Conservation (phyloP, 2,329 filamentous ascomycete genomes). For the Nemania sp. region DNA sequence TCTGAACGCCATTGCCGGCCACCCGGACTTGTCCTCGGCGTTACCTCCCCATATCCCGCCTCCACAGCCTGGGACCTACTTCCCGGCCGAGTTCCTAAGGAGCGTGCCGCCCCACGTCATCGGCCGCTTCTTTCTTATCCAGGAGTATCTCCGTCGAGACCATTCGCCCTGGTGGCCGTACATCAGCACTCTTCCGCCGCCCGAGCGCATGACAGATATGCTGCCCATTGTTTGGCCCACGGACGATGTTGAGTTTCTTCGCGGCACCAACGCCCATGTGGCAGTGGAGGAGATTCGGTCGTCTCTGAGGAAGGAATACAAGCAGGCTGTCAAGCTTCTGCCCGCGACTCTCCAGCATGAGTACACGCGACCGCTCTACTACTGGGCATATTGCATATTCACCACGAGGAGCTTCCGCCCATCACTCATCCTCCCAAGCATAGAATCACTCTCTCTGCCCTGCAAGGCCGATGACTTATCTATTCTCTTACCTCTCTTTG, state of each 20-base stretch:
- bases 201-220: constrained; percentile 55
- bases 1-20: constrained; percentile 55
- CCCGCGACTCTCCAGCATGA: constrained; percentile 40
- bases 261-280: constrained; percentile 40
- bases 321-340: constrained; percentile 48
- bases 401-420: constrained; percentile 68
- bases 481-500: constrained; percentile 70
- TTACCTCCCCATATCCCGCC: constrained; percentile 16
- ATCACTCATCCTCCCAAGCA: constrained; percentile 56
- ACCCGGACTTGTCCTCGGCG: constrained; percentile 33
- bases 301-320: constrained; percentile 53
- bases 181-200: constrained; percentile 67
- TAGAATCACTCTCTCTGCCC: constrained; percentile 40
- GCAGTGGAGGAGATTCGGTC: constrained; percentile 48
- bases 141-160: constrained; percentile 63
- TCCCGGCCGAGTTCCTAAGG: constrained; percentile 57
- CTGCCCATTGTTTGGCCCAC: constrained; percentile 68
- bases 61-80: constrained; percentile 35
- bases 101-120: constrained; percentile 61
- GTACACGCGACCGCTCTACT: constrained; percentile 58
- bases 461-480: constrained; percentile 64
- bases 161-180: constrained; percentile 72
- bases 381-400: constrained; percentile 69
- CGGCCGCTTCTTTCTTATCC: constrained; percentile 70
- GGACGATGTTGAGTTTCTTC: constrained; percentile 60